Base-by-base conservation (phyloP, 495 filamentous ascomycete species). In the Pyrenopolyporus hunteri region DNA sequence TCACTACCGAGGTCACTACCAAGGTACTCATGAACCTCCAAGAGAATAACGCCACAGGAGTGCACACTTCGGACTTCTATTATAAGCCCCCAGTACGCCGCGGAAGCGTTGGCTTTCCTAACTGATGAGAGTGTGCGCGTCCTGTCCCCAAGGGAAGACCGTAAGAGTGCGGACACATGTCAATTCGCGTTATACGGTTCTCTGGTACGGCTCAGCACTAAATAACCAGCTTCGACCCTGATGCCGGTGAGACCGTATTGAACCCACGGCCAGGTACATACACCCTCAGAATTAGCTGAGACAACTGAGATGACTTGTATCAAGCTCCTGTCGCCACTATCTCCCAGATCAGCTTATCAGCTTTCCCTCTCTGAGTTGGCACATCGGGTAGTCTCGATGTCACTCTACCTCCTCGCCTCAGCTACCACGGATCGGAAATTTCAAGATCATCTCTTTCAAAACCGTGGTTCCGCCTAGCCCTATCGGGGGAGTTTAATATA, bases 141-240 rank as follows among this genome's bases (percentile, higher is more conserved):
- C 29, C 46, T 25, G 40, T 51, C 17, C 5, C 20, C 17, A 54
- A 45, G 23, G 10, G 11, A 28, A 52, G 6, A 8, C 57, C 51
- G 33, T 25, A 57, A 49, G 20, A 44, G 39, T 9, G 32, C 26
- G 37, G 33, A 57, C 63, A 66, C 51, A 61, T 66, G 63, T 61
- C 57, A 48, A 29, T 19, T 26, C 9, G 47, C 43, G 57, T 50
- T 45, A 51, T 57, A 57, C 57, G 56, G 53, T 32, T 57, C 29
- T 37, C 47, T 50, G 40, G 47, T 33, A 51, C 39, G 35, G 19
- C 45, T 57, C 52, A 55, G 45, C 43, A 51, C 36, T 42, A 45
- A 52, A 60, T 48, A 43, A 45, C 26, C 55, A 37, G 25, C 23
- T 54, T 43, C 37, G 17, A 37, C 39, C 22, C 43, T 50, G 8